Evolutionary conservation across 169 alveolate genomes (phyloP), one percentile per base, ranked within the genome.

Genomic region (Plasmodium yoelii): DNA sequence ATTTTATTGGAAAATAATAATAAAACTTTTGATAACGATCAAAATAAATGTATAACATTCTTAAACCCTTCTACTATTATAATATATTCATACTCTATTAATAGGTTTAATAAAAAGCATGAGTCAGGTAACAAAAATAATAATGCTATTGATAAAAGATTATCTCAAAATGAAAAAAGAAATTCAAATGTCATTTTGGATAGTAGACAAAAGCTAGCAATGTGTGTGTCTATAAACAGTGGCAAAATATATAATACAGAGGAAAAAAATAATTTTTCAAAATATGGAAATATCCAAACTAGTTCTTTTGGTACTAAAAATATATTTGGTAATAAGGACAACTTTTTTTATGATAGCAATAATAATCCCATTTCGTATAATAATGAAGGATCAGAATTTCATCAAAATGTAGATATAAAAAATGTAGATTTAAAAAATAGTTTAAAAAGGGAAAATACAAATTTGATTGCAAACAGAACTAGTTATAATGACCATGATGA

Each of bases 31-130:
- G 42, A 34, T 34, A 26, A 69, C 13, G 26, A 15, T n/a, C 22
- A 44, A 18, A 56, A 49, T 22, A 51, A 64, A 77, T 28, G 53
- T 44, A 26, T 77, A 5, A 22, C 49, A 5, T 59, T 77, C 49
- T 13, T 77, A 22, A 28, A 64, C 34, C 47, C 61, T 3, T 77
- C 63, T 44, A 19, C 63, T 5, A 63, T 77, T 28, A 57, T 68
- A n/a, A 57, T 77, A 57, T 77, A 77, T 64, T 47, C 88, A 34
- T 34, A 34, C 5, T 34, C 42, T 34, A 3, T 34, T 5, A 34
- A 34, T 4, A 34, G 7, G 42, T 0, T 34, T 34, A 34, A 34
- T 34, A 34, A 34, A 34, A 34, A 34, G 5, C 5, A 34, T 34
- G 4, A 5, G 7, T 0, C 6, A 34, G 7, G 42, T 3, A 34